Evolutionary conservation across 306 rosid genomes (phyloP), one percentile per base, ranked within the genome.

Genomic region (Gastrolobium villosum): DNA sequence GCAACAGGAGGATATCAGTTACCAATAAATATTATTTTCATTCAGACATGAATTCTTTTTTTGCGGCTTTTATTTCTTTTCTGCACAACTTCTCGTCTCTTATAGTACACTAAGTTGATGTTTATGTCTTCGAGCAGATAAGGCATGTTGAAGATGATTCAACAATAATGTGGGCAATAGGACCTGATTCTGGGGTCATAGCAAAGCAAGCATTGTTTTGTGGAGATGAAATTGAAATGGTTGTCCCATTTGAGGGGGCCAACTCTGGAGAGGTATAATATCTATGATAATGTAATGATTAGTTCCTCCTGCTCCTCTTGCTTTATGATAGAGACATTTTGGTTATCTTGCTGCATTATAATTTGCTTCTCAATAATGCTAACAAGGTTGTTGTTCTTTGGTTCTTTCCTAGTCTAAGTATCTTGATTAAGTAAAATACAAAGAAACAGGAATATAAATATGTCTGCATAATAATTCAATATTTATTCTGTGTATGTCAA

Each of bases 101-200:
- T 57, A n/a, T 50, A 55, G n/a, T 76, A 44, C 67, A 46, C 82
- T 78, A 74, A 80, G 37, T 70, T 74, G 59, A 75, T 34, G 35
- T 68, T 50, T 49, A 48, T 81, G 50, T 37, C 77, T 28, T 55
- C 81, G 89, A 74, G 81, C 80, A 96, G 99, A 14, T 96, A 84
- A 90, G 89, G 84, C 92, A 96, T 50, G 97, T 83, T 55, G 91
- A 87, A 84, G 99, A 96, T 84, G 99, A 96, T 87, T 96, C 99
- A 32, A 93, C 90, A 15, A 84, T 89, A 68, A 68, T 93, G 84
- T 96, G 98, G 98, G 98, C 97, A 11, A 50, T 93, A 81, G 99
- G 99, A 82, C 85, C 91, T 0, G 90, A 88, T 79, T 91, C 96
- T 68, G 88, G 88, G 49, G 90, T 93, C 68, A 88, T 91, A 65